Evolutionary conservation across 177 flowering plant genomes (phyloP), one percentile per base, ranked within the genome.

Genomic region (Vitis hybrid): DNA sequence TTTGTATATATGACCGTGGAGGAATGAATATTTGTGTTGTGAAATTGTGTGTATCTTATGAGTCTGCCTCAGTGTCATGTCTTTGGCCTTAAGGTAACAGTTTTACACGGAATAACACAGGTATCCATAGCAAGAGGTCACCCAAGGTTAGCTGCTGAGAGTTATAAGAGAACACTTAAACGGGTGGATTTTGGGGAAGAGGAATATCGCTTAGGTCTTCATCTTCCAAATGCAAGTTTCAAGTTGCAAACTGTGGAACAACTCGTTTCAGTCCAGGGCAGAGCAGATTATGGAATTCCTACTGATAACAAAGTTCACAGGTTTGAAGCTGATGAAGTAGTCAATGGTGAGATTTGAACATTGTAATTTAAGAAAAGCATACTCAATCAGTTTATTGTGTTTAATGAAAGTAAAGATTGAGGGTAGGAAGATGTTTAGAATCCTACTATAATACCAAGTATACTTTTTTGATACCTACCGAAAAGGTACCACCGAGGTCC

Each of bases 61-160:
- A 11, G 20, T 50, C 31, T 53, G 20, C 20, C 50, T 10, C 39
- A 3, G 39, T 31, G 39, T 31, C 39, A 31, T 31, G 39, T 31
- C 39, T 31, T 31, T 31, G 5, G 39, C 39, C 39, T 31, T 31
- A 31, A 31, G 39, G 45, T 39, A 39, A 39, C 6, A 4, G 45
- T 39, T 39, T 39, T 39, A 5, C 45, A 39, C 0, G 45, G 45
- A 39, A 39, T 39, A 39, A 39, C 8, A 39, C 45, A 54, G 39
- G 9, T 58, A 10, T n/a, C 39, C 39, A 65, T 91, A 66, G 96
- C 94, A 13, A 85, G 73, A 73, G 94, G 91, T 55, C 85, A 77
- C 71, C 96, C 93, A 53, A 79, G 69, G 50, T 73, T 31, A 14
- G 94, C 94, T 4, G 69, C 75, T 5, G 71, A 78, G 49, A 85